These are phyloP conservation scores for Lactarius quietus DNA, from an alignment of 768 basidiomycete genomes.

Conservation along the genomic window DNA sequence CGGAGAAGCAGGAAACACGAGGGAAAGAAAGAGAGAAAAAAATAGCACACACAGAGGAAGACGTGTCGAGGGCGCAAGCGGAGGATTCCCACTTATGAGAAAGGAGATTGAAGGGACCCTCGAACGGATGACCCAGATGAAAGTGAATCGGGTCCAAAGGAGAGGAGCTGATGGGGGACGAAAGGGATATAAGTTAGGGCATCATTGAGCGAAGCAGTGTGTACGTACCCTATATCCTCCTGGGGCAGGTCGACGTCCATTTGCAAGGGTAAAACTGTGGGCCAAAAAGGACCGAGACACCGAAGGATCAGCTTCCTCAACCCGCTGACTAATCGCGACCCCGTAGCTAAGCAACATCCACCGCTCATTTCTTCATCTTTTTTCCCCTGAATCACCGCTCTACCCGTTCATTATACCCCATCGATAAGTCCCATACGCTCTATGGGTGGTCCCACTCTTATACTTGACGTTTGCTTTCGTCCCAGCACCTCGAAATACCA, in stretches of 20 bases:
- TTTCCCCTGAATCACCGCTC: neutral
- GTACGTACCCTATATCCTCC: constrained; percentile 15
- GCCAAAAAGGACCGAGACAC: constrained; percentile 2
- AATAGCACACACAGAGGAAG: constrained; percentile 11
- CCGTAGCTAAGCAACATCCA: constrained; percentile 15
- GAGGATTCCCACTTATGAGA: constrained; percentile 2
- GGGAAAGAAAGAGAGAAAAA: neutral
- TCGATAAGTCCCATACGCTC: neutral
- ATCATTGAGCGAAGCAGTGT: neutral
- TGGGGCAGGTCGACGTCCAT: constrained; percentile 16
- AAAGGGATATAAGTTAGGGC: constrained; percentile 10
- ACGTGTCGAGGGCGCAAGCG: neutral
- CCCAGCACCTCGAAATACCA: neutral
- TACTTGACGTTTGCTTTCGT: neutral
- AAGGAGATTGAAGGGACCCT: neutral
- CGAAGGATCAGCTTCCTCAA: neutral
- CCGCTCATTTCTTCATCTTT: neutral
- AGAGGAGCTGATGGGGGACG: constrained; percentile 1
- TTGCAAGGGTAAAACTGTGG: neutral
- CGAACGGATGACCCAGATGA: neutral
- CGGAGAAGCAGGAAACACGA: neutral
- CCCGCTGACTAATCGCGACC: neutral
- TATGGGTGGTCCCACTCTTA: neutral
- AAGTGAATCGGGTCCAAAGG: neutral
- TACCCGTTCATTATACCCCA: too few species aligned